phyloP scores from a whole-genome alignment of 495 filamentous ascomycete species.

The Penicillium alfredii region DNA sequence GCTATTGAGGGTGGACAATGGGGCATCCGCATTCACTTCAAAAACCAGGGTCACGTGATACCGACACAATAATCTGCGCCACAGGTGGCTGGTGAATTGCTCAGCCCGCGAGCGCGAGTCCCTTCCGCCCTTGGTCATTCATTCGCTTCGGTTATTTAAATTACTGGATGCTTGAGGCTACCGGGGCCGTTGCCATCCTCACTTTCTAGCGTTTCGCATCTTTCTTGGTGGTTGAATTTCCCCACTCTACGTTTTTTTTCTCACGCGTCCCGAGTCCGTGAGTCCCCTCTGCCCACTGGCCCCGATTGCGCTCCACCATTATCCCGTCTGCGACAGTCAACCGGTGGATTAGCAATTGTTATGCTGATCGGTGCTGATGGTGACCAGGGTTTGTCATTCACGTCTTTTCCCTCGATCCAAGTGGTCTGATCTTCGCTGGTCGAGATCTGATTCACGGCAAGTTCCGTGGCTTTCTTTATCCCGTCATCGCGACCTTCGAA shows the following conservation, averaged over 20 bases:
- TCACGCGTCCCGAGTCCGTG: slow-evolving; percentile 23
- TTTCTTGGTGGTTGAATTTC: background rate
- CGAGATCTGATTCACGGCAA: slow-evolving; percentile 11
- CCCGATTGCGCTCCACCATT: slow-evolving; percentile 23
- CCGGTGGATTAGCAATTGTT: slow-evolving; percentile 21
- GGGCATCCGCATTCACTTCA: background rate
- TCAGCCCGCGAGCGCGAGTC: slow-evolving; percentile 16
- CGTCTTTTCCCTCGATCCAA: slow-evolving; percentile 1
- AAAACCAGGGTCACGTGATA: too few relatives aligned
- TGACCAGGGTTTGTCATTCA: too few relatives aligned
- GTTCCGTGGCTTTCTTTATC: too few relatives aligned
- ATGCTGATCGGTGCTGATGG: background rate
- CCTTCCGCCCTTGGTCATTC: slow-evolving; percentile 20
- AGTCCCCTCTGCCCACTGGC: slow-evolving; percentile 12
- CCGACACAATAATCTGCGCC: too few relatives aligned
- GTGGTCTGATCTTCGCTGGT: slow-evolving; percentile 7
- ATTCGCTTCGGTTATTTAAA: too few relatives aligned
- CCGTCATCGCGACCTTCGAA: too few relatives aligned
- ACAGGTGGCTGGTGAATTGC: slow-evolving; percentile 15
- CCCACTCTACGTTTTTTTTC: slow-evolving; percentile 6
- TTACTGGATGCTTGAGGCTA: background rate
- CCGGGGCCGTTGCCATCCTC: background rate
- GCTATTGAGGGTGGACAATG: background rate
- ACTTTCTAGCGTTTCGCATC: background rate
- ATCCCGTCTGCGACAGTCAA: slow-evolving; percentile 10